Evolutionary conservation across 768 basidiomycete genomes (phyloP), one percentile per base, ranked within the genome.

Genomic region (Lyophyllum semitale): DNA sequence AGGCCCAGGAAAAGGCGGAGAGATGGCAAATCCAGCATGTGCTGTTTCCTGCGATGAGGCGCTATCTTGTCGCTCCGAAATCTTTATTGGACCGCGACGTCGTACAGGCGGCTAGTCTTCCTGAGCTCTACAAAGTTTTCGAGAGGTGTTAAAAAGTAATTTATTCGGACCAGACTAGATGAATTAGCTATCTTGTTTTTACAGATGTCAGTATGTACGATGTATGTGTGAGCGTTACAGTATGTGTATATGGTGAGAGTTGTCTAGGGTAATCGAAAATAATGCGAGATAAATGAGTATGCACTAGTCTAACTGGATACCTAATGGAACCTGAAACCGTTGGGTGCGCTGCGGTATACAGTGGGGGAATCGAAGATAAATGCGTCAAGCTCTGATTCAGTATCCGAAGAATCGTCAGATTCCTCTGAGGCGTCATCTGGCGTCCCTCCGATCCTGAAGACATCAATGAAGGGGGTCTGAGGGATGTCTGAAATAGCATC

Each of bases 111-210:
- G 95, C 97, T 9, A 89, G 84, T 68, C 71, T 98, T 40, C 94
- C 94, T 1, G 93, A 95, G 59, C 74, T 99, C 50, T 99, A 97
- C 70, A 87, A 89, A 58, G 91, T 98, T 0, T 99, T 98, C 64
- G 95, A 98, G 72, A 73, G 95, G 59, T 98, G 95, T 66, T 98
- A 67, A n/a, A n/a, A n/a, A n/a, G 77, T 44, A 29, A 37, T 30
- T 37, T 8, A 45, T 17, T 15, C 23, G 25, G 45, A 53, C 29
- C 53, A 54, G 37, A n/a, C n/a, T n/a, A n/a, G n/a, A n/a, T 49
- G 12, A 26, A 60, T 57, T 61, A 33, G 30, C 42, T 55, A 55
- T 59, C 45, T 50, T 55, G 42, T 48, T 58, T 57, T 59, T 58
- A 59, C 57, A 63, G 9, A 53, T 55, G 47, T 48, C 54, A 59